Conservation (phyloP, 495 filamentous ascomycete species). For the Annulohypoxylon maeteangense region DNA sequence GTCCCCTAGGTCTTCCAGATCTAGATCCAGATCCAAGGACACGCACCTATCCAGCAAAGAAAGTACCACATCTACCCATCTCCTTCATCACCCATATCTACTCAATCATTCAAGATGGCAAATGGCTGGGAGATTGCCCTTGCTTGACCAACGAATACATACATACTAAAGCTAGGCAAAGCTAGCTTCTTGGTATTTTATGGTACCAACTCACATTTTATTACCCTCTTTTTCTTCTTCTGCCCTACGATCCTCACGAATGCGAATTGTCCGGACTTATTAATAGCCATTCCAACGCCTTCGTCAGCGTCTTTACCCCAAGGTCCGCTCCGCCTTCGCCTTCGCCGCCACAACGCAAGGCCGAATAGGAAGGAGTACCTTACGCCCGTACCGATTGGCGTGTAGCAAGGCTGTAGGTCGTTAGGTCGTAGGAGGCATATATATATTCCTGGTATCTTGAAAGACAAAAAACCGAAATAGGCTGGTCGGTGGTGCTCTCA, state of each 20-base stretch:
- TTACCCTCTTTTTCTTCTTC: not conserved
- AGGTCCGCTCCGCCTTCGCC: slow-evolving; percentile 39
- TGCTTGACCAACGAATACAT: slow-evolving; percentile 28
- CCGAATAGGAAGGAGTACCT: slow-evolving; percentile 7
- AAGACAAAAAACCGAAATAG: not conserved
- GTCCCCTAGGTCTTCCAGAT: slow-evolving; percentile 15
- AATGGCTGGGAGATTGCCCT: slow-evolving; percentile 19
- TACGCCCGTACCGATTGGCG: slow-evolving; percentile 19
- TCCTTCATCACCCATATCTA: not conserved
- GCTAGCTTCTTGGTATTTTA: slow-evolving; percentile 4
- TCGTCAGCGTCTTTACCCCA: slow-evolving; percentile 36
- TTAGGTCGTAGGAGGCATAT: not conserved
- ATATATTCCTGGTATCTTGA: not conserved
- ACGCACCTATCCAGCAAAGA: not conserved
- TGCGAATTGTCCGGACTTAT: slow-evolving; percentile 19
- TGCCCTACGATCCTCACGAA: slow-evolving; percentile 6
- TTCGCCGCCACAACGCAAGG: slow-evolving; percentile 32
- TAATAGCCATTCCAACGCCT: slow-evolving; percentile 26
- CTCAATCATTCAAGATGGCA: slow-evolving; percentile 28
- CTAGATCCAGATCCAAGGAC: slow-evolving; percentile 14
- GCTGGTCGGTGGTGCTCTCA: slow-evolving; percentile 2
- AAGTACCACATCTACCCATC: not conserved
- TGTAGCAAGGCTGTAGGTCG: slow-evolving; percentile 14
- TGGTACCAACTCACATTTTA: slow-evolving; percentile 6
- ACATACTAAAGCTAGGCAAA: not conserved